phyloP scores from a whole-genome alignment of 2,329 filamentous ascomycete genomes.

The Cordyceps militaris region DNA sequence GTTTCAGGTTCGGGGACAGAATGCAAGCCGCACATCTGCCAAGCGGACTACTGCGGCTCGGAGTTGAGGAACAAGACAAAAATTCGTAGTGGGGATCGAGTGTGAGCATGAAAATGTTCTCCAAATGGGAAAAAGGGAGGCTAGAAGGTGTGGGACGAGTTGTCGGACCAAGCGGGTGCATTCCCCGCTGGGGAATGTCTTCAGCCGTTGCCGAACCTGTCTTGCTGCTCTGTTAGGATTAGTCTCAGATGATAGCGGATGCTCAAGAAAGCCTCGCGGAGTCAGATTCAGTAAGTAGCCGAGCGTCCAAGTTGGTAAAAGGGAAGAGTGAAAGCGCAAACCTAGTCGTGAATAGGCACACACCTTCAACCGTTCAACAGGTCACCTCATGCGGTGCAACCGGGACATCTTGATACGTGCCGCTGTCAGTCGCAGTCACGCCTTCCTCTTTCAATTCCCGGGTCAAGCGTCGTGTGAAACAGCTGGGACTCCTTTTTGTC shows the following conservation, averaged over 20 bases:
- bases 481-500: not conserved
- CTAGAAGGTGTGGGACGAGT: not conserved
- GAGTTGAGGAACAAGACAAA: not conserved
- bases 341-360: not conserved
- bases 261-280: not conserved
- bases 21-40: not conserved
- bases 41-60: not conserved
- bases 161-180: slow-evolving; percentile 1
- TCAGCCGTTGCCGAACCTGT: slow-evolving; percentile 7
- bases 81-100: not conserved
- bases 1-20: not conserved
- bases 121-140: not conserved
- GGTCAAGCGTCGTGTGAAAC: not conserved
- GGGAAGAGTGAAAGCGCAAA: not conserved
- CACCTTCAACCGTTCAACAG: not conserved
- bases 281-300: not conserved
- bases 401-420: not conserved
- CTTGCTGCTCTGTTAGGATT: not conserved
- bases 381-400: not conserved
- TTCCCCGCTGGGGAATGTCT: slow-evolving; percentile 6
- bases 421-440: not conserved
- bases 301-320: too few species aligned
- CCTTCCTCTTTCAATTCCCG: not conserved
- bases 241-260: not conserved
- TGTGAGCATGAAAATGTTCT: not conserved